phyloP scores from a whole-genome alignment of 1,284 basidiomycete species.

The Pseudozyma sp. region DNA sequence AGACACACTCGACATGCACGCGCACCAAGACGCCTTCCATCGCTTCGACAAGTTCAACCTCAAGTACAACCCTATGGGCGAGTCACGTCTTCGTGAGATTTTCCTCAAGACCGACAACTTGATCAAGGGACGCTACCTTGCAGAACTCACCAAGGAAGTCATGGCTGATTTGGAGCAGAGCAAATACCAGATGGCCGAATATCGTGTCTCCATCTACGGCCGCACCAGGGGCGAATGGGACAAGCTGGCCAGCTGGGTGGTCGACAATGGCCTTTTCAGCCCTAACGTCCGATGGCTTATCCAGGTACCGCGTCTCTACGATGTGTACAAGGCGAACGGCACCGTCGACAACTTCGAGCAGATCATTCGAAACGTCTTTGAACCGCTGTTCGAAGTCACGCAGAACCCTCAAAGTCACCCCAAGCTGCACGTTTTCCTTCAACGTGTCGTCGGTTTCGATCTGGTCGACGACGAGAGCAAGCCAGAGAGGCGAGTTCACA shows the following conservation, averaged over 20 bases:
- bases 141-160: slow-evolving; percentile 93
- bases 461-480: slow-evolving; percentile 98
- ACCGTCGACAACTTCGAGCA: slow-evolving; percentile 89
- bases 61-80: slow-evolving; percentile 91
- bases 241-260: slow-evolving; percentile 96
- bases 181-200: slow-evolving; percentile 93
- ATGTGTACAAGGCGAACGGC: slow-evolving; percentile 92
- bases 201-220: slow-evolving; percentile 96
- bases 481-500: slow-evolving; percentile 87
- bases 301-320: slow-evolving; percentile 93
- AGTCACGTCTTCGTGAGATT: slow-evolving; percentile 93
- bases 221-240: slow-evolving; percentile 86
- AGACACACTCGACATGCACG: slow-evolving; percentile 99
- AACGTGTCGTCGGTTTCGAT: slow-evolving; percentile 95
- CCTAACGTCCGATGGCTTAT: slow-evolving; percentile 99
- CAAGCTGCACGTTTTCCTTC: slow-evolving; percentile 93
- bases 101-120: slow-evolving; percentile 97
- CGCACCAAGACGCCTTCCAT: slow-evolving; percentile 96
- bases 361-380: slow-evolving; percentile 88
- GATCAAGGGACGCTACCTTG: slow-evolving; percentile 82
- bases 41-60: slow-evolving; percentile 80
- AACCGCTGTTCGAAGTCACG: slow-evolving; percentile 95
- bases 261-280: slow-evolving; percentile 90
- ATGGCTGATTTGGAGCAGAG: slow-evolving; percentile 96
- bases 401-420: slow-evolving; percentile 89